Evolutionary conservation across 1,139 yeast species (phyloP).

Genomic region (Kazachstania sp.): DNA sequence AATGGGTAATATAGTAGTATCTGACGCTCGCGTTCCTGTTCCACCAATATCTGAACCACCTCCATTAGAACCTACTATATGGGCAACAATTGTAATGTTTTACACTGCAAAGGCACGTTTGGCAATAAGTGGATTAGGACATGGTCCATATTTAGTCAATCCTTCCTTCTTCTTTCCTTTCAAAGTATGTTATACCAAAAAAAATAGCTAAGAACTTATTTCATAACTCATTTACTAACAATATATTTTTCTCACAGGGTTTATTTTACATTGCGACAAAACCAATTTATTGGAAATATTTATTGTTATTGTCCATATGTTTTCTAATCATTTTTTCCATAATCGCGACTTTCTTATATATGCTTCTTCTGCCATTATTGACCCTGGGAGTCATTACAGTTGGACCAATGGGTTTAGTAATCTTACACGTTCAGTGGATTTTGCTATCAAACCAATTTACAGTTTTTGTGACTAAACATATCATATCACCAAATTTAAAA

Average conservation of each 20-base stretch:
- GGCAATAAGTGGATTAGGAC: not conserved
- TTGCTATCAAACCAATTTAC: constrained; percentile 24
- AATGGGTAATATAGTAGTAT: not conserved
- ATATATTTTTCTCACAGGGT: constrained; percentile 28
- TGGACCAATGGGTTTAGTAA: constrained; percentile 25
- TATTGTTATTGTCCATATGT: constrained; percentile 17
- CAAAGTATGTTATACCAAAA: constrained; percentile 3
- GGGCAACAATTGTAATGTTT: not conserved
- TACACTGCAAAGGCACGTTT: not conserved
- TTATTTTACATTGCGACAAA: constrained; percentile 17
- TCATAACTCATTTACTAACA: no score
- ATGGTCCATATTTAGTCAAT: not conserved
- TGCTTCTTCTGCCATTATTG: constrained; percentile 20
- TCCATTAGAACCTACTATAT: not conserved
- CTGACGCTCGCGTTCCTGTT: not conserved
- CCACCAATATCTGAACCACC: not conserved
- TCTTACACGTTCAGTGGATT: constrained; percentile 24
- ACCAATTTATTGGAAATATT: constrained; percentile 23
- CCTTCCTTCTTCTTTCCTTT: constrained; percentile 3
- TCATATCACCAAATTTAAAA: constrained; percentile 19
- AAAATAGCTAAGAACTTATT: no score
- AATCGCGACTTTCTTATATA: constrained; percentile 19
- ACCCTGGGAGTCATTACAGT: constrained; percentile 17
- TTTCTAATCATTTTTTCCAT: constrained; percentile 18
- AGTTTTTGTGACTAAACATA: constrained; percentile 15